Evolutionary conservation across 805 yeast species (phyloP), one percentile per base, ranked within the genome.

Genomic region (Saccharomyces eubayanus): DNA sequence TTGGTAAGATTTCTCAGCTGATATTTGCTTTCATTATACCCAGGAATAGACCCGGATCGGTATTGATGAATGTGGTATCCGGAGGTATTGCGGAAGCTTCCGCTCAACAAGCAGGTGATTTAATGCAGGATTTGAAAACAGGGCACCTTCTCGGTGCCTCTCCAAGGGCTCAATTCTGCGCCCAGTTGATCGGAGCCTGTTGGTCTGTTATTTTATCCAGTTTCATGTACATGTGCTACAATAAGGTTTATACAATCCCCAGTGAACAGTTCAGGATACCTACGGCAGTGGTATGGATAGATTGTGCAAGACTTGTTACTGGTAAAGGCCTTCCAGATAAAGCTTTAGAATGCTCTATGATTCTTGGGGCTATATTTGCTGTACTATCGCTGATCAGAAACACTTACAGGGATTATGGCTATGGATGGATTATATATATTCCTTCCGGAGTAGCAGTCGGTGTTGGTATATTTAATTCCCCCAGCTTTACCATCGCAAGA

Each of bases 61-160:
- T 94, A 5, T 72, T 92, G 45, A 82, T 89, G 47, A 94, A 92
- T 65, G 74, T 92, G 49, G 86, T 92, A 1, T 96, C 97, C 3
- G 99, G 99, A 16, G 99, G 97, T 12, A 84, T 92, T 46, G 95
- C 98, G 1, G 99, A 92, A 72, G 97, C 98, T 0, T 98, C 98
- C 8, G 97, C 99, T 2, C 98, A 94, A 72, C 99, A 92, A 71
- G 97, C 98, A 1, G 98, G 99, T 30, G 99, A 92, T 71, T 75
- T 92, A 65, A 88, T 94, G 96, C 99, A 92, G 73, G 98, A 94
- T 71, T 75, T 92, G 61, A 94, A 94, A 68, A 91, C 99, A 0
- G 98, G 98, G 0, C 92, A 88, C 69, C 70, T 92, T 51, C 64
- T 92, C 1, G 96, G 96, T 14, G 97, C 98, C 0, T 87, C 96